Percentiles rank a stretch among this genome's conserved stretches.
Evolutionary conservation across 106 monocot genomes (phyloP).

Genomic region (Amphibolis antarctica): DNA sequence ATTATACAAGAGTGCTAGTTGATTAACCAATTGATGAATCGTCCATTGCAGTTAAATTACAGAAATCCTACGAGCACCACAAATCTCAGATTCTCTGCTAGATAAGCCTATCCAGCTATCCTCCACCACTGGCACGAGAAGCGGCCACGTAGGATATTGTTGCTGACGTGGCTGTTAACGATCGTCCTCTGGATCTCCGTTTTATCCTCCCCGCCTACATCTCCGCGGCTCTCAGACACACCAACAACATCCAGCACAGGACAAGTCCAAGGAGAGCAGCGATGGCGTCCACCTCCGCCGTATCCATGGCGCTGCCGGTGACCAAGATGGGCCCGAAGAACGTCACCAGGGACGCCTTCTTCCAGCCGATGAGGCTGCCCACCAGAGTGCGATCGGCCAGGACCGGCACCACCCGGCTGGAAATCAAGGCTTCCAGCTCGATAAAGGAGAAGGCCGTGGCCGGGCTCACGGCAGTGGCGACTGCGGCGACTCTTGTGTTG

Average conservation of each 20-base stretch:
- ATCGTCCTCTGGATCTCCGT: too few species aligned
- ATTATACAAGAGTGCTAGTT: too few species aligned
- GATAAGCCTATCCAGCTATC: conserved; percentile 1
- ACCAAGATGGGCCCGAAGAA: not conserved
- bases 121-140: too few species aligned
- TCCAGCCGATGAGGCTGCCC: conserved; percentile 1
- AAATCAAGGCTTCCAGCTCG: conserved; percentile 11
- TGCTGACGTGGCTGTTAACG: too few species aligned
- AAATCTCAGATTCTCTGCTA: not conserved
- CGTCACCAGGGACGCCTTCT: not conserved
- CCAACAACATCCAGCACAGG: not conserved
- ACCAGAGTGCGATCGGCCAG: not conserved
- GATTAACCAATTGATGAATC: too few species aligned
- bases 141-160: too few species aligned
- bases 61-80: too few species aligned
- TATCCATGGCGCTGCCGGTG: conserved; percentile 12
- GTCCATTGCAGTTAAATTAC: too few species aligned
- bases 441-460: conserved; percentile 32
- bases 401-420: not conserved
- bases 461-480: conserved; percentile 36
- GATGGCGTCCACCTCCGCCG: conserved; percentile 24
- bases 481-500: conserved; percentile 27
- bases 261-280: not conserved
- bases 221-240: not conserved
- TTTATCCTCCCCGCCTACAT: too few species aligned